Percentiles rank a stretch among this genome's conserved stretches.
Evolutionary conservation across 2,329 filamentous ascomycete species (phyloP).

Genomic region (Colletotrichum cuscutae): DNA sequence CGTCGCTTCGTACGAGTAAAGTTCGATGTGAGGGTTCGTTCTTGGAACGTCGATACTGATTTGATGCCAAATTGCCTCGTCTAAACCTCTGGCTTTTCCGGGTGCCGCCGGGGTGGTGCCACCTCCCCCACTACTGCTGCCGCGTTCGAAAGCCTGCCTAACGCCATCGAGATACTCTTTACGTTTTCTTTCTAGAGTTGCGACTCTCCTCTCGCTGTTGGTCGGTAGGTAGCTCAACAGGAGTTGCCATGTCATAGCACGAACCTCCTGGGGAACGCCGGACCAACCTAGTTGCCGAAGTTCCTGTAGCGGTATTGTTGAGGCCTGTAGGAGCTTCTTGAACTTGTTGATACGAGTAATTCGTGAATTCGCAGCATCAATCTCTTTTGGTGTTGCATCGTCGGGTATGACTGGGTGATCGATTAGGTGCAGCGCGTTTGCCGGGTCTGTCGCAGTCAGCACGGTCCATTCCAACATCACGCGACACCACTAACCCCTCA

Average conservation of each 20-base stretch:
- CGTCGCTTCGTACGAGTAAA: conserved; percentile 96
- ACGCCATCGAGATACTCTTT: conserved; percentile 98
- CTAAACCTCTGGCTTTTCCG: conserved; percentile 75
- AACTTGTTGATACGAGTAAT: conserved; percentile 98
- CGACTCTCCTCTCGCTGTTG: conserved; percentile 92
- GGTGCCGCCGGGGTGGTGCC: conserved; percentile 52
- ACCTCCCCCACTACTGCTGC: conserved; percentile 40
- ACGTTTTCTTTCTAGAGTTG: conserved; percentile 90
- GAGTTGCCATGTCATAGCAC: conserved; percentile 99
- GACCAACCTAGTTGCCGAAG: conserved; percentile 91
- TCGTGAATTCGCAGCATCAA: conserved; percentile 85
- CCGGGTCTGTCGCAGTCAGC: conserved; percentile 68
- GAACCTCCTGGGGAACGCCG: conserved; percentile 92
- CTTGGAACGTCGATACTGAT: conserved; percentile 98
- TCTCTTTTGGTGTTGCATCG: conserved; percentile 83
- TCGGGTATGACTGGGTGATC: conserved; percentile 81
- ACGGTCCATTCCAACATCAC: neutral
- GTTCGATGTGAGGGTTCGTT: conserved; percentile 93
- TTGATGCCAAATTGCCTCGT: conserved; percentile 99
- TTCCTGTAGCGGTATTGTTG: conserved; percentile 86
- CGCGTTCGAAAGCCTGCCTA: conserved; percentile 74
- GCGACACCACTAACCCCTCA: conserved; percentile 65
- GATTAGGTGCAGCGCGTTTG: conserved; percentile 94
- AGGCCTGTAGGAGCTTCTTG: conserved; percentile 93
- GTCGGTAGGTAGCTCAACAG: conserved; percentile 94